Evolutionary conservation across 2,329 filamentous ascomycete genomes (phyloP).

Genomic region (Trichophyton equinum): DNA sequence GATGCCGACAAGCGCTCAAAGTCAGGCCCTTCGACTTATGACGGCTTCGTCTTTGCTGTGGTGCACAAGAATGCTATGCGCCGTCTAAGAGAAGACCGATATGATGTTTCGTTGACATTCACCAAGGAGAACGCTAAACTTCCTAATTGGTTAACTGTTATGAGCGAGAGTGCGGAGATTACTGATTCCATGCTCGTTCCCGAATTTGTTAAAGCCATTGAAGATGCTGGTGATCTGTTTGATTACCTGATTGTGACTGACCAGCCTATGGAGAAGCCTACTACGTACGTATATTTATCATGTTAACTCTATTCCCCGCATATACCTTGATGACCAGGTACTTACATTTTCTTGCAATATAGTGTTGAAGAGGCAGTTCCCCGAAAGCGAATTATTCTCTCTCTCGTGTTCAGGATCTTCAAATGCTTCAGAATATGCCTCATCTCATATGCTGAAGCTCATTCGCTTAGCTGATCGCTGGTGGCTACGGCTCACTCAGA

Average conservation of each 20-base stretch:
- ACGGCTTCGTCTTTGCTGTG: constrained; percentile 87
- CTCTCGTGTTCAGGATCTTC: constrained; percentile 56
- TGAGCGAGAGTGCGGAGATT: constrained; percentile 94
- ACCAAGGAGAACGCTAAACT: constrained; percentile 90
- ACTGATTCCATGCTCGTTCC: constrained; percentile 75
- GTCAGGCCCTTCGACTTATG: constrained; percentile 52
- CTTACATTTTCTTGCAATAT: constrained; percentile 7
- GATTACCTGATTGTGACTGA: constrained; percentile 85
- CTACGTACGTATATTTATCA: constrained; percentile 48
- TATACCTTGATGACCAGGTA: neutral
- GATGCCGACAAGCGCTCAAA: constrained; percentile 49
- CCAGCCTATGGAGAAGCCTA: constrained; percentile 76
- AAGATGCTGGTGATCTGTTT: constrained; percentile 63
- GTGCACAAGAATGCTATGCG: constrained; percentile 95
- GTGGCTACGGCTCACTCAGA: constrained; percentile 66
- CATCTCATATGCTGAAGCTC: constrained; percentile 65
- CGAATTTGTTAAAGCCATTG: constrained; percentile 71
- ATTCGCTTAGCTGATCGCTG: constrained; percentile 71
- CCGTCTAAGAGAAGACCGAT: constrained; percentile 76
- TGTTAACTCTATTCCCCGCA: neutral
- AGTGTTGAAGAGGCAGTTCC: constrained; percentile 74
- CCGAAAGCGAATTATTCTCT: constrained; percentile 76
- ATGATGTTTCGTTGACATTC: constrained; percentile 81
- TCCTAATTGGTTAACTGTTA: constrained; percentile 78
- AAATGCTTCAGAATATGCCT: constrained; percentile 57